Percentiles rank a stretch among this genome's conserved stretches.
Conservation (phyloP, 1,139 yeast genomes). For the Blastobotrys ciferrii region DNA sequence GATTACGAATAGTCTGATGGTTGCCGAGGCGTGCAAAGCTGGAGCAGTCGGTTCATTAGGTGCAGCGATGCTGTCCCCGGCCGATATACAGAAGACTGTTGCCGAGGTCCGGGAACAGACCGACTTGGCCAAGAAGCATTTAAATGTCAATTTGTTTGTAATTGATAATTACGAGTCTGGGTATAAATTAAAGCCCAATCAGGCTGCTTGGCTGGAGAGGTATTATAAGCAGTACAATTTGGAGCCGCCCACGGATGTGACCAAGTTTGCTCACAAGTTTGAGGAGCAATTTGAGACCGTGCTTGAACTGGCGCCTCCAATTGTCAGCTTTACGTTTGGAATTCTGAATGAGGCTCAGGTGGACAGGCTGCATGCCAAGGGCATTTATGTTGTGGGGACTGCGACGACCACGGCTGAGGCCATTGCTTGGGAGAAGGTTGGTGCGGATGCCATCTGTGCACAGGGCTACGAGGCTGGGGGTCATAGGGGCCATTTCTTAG, state of each 20-base stretch:
- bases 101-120: conserved; percentile 19
- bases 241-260: conserved; percentile 16
- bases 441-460: conserved; percentile 44
- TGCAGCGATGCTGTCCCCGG: conserved; percentile 40
- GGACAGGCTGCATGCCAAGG: conserved; percentile 32
- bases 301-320: conserved; percentile 32
- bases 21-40: conserved; percentile 40
- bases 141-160: conserved; percentile 44
- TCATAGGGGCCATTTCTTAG: conserved; percentile 41
- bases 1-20: conserved; percentile 42
- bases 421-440: conserved; percentile 28
- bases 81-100: conserved; percentile 20
- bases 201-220: conserved; percentile 19
- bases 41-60: conserved; percentile 51
- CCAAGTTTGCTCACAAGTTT: conserved; percentile 22
- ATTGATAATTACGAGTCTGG: conserved; percentile 16
- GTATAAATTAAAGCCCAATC: conserved; percentile 14
- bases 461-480: conserved; percentile 59
- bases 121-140: conserved; percentile 19
- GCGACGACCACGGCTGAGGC: conserved; percentile 48
- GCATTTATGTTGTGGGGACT: conserved; percentile 41
- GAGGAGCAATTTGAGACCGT: conserved; percentile 23
- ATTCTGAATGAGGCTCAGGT: conserved; percentile 37
- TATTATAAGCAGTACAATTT: conserved; percentile 17
- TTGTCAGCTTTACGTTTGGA: conserved; percentile 49